Evolutionary conservation across 768 basidiomycete species (phyloP).

Genomic region (Lactarius sanguifluus): DNA sequence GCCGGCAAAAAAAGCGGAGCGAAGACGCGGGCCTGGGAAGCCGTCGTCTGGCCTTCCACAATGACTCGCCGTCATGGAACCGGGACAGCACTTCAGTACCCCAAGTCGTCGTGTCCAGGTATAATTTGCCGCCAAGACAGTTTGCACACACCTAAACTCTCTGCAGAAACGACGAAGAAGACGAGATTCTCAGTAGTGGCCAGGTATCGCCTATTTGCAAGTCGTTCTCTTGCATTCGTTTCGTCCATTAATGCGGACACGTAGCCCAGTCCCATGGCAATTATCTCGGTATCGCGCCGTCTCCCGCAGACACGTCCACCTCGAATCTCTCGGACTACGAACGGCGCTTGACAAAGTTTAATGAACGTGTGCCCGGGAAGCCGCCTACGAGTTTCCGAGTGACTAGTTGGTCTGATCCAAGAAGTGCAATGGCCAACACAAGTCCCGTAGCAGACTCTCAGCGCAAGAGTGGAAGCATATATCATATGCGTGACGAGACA

Average conservation of each 20-base stretch:
- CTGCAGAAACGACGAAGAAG: conserved; percentile 46
- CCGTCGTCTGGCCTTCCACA: conserved; percentile 23
- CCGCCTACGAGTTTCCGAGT: conserved; percentile 43
- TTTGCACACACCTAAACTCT: conserved; percentile 1
- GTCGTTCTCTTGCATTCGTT: conserved; percentile 27
- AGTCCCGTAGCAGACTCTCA: neutral
- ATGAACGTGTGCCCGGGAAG: conserved; percentile 43
- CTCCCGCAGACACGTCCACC: conserved; percentile 20
- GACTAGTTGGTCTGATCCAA: conserved; percentile 57
- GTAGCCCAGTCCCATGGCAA: conserved; percentile 14
- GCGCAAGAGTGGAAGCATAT: conserved; percentile 4
- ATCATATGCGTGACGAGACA: conserved; percentile 17
- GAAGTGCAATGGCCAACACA: conserved; percentile 43
- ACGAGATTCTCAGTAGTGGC: conserved; percentile 74
- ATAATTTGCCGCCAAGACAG: conserved; percentile 24
- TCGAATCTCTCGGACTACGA: conserved; percentile 38
- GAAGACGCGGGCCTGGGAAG: conserved; percentile 34
- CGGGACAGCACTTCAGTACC: conserved; percentile 37
- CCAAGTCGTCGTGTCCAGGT: conserved; percentile 44
- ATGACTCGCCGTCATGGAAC: conserved; percentile 28
- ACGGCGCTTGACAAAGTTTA: conserved; percentile 39
- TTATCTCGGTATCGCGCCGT: conserved; percentile 19
- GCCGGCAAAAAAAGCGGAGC: conserved; percentile 39
- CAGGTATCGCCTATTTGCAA: conserved; percentile 71
- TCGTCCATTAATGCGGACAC: neutral